Base-by-base conservation (phyloP, 192 early-diverging fungal genomes). In the Umbelopsis isabellina region DNA sequence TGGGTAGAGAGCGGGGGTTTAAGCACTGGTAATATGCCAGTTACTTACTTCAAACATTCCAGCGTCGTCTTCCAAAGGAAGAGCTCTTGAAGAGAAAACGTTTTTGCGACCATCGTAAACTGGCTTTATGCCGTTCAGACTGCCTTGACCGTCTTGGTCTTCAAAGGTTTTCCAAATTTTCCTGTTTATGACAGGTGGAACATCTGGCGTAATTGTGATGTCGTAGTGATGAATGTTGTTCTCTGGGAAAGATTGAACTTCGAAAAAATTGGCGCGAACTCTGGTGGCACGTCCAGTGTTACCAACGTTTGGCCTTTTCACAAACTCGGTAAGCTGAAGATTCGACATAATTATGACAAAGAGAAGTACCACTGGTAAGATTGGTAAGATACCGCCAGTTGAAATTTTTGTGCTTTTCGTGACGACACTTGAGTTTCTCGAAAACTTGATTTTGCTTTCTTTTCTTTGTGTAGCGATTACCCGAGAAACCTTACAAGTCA, bases 51-150 rank as follows among this genome's bases (percentile, higher is more conserved):
- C 84, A 44, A 93, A 95, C 5, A 79, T 79, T 7, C 69, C 61
- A 20, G 79, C 77, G 30, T 91, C 82, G 0, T 85, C 82, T 4
- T 82, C 83, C 20, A 91, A 83, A 21, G 85, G 79, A 27, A 94
- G 74, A 0, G 71, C 66, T 44, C 80, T 80, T 1, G 90, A 75
- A 1, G 90, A 71, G 75, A 90, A 97, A 2, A 95, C 79, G 41
- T 92, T 93, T 73, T 90, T 89, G 46, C 92, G 82, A 12, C 94
- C 91, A 74, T 98, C 96, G 80, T 87, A 98, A 2, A 97, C 89
- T 49, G 92, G 86, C 18, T 77, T 69, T 46, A 87, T 78, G n/a
- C 87, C 84, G 7, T 79, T 79, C 8, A 95, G 82, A 7, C 81
- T 84, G 23, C 83, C 82, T 20, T 79, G 77, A 4, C 83, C 75